Evolutionary conservation across 2,329 filamentous ascomycete species (phyloP), one percentile per base, ranked within the genome.

Genomic region (Hyphodiscus sp.): DNA sequence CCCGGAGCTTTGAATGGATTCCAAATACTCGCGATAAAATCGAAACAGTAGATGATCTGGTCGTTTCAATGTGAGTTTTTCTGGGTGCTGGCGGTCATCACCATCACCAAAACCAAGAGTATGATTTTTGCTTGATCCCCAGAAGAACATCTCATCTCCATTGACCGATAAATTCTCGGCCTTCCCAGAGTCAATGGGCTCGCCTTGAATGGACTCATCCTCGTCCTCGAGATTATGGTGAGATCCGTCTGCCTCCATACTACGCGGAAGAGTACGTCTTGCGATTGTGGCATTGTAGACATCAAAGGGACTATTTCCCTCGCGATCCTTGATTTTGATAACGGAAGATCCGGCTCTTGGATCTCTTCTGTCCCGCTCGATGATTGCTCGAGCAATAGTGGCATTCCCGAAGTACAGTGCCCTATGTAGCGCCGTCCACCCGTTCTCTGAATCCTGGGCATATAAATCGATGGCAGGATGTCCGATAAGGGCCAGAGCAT

Each of bases 61-160:
- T 16, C 92, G 83, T 52, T 83, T 81, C 33, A 97, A 70, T 30
- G 78, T 74, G 11, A 96, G 83, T 10, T 90, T 86, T 68, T 97
- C 94, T 0, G 94, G 94, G 64, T 87, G 95, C 59, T 97, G 91
- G 2, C 94, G 84, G 67, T 99, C 92, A 68, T 96, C 91, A 64
- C 95, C 87, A 66, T 99, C 91, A n/a, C 91, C 91, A 56, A 97
- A 86, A 1, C 94, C 94, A 20, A 99, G 79, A 0, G 89, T 94
- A 10, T 95, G 73, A 62, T 99, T 99, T 66, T 94, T 95, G 71
- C 96, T 99, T 71, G 91, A 97, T 48, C 94, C 94, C 70, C 97
- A 96, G 1, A 90, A 86, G 65, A 90, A 97, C 0, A 96, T 74
- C 66, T 99, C 94, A 64, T 96, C 89, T 9, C 90, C 92, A 20